Percentiles rank a stretch among this genome's conserved stretches.
Evolutionary conservation across 129 eudicot species (phyloP).

Genomic region (Calendula officinalis): DNA sequence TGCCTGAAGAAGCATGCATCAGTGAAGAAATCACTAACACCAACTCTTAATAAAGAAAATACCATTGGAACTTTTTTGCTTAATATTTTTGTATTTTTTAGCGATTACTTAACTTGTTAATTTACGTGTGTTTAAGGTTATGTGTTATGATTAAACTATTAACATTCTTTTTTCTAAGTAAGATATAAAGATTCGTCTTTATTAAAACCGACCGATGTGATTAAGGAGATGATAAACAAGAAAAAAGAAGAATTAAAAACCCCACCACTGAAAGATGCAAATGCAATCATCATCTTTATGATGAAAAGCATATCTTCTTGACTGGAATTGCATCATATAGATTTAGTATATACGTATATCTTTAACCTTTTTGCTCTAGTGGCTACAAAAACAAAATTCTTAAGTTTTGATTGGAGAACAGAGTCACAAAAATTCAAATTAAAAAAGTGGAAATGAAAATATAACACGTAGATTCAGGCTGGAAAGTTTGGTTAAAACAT

Average conservation of each 20-base stretch:
- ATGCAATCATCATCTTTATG: conserved; percentile 29
- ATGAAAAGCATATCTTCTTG: conserved; percentile 35
- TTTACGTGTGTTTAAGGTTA: conserved; percentile 2
- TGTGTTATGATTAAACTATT: conserved; percentile 2
- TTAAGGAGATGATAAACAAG: conserved; percentile 22
- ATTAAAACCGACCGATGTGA: not conserved
- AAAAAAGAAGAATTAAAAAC: conserved; percentile 22
- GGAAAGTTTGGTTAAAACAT: conserved; percentile 53
- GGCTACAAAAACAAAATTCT: conserved; percentile 34
- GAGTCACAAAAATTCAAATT: not conserved
- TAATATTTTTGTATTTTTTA: not conserved
- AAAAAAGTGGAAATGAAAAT: conserved; percentile 24
- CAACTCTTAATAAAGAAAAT: not conserved
- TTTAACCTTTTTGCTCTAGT: conserved; percentile 34
- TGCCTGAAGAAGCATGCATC: conserved; percentile 85
- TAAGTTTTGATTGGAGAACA: conserved; percentile 15
- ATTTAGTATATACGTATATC: conserved; percentile 28
- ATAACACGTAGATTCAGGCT: conserved; percentile 67
- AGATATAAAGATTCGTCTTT: conserved; percentile 10
- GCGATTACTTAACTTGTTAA: not conserved
- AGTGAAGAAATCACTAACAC: conserved; percentile 24
- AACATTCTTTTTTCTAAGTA: not conserved
- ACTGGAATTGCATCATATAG: conserved; percentile 53
- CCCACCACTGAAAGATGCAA: conserved; percentile 41
- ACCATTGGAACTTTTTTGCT: conserved; percentile 22